A percentile compares a stretch with the other conserved stretches of the same genome.
phyloP scores from a whole-genome alignment of 495 filamentous ascomycete genomes.

The Hypoxylon subgilvum region DNA sequence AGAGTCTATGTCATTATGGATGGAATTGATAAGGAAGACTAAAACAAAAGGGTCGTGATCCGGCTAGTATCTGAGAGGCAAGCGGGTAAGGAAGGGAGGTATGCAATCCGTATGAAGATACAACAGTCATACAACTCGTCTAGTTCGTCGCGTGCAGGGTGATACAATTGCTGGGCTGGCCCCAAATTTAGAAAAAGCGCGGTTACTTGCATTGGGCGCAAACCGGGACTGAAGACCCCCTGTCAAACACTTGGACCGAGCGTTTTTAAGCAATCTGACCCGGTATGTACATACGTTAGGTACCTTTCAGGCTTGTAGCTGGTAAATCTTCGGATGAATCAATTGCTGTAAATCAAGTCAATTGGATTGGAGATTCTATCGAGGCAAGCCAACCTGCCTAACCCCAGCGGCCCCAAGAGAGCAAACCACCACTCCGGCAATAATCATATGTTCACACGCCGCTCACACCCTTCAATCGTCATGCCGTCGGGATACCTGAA shows the following conservation, averaged over 20 bases:
- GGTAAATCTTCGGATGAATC: slow-evolving; percentile 28
- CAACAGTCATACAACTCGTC: too few species aligned
- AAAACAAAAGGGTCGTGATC: too few species aligned
- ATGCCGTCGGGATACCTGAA: slow-evolving; percentile 17
- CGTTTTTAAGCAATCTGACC: slow-evolving; percentile 6
- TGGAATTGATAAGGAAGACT: too few species aligned
- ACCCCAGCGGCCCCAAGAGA: too few species aligned
- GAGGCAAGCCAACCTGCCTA: not conserved
- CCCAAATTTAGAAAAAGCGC: slow-evolving; percentile 32
- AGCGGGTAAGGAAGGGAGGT: too few species aligned
- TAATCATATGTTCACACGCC: not conserved
- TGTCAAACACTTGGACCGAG: slow-evolving; percentile 16
- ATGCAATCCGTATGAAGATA: too few species aligned
- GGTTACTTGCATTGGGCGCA: slow-evolving; percentile 21
- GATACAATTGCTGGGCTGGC: not conserved
- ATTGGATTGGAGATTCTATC: slow-evolving; percentile 17
- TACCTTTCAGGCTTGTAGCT: not conserved
- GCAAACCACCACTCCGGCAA: too few species aligned
- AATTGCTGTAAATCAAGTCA: slow-evolving; percentile 19
- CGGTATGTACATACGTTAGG: slow-evolving; percentile 10
- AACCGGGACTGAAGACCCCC: slow-evolving; percentile 1
- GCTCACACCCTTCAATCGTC: slow-evolving; percentile 14
- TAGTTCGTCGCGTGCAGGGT: slow-evolving; percentile 20
- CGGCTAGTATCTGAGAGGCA: too few species aligned
- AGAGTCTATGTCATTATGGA: not conserved